Base-by-base conservation (phyloP, 305 asterid genomes). In the Andrographis paniculata region DNA sequence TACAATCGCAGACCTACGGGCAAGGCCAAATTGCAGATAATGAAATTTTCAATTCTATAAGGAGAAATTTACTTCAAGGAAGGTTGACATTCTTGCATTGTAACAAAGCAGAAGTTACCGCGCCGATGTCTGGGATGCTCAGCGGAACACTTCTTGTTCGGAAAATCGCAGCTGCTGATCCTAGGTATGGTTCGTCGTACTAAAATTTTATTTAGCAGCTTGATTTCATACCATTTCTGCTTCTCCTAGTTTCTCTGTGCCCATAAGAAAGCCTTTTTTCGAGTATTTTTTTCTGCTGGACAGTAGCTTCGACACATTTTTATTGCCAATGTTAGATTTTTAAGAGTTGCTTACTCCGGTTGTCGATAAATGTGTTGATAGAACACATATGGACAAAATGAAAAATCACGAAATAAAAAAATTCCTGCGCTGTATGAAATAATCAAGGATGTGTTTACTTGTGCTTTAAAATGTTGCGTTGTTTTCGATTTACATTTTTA, bases 141-240 rank as follows among this genome's bases (percentile, higher is more conserved):
- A 80, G 79, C 36, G 87, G 85, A 59, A 84, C 95, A 45, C 83
- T 84, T 63, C 97, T 88, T 47, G 95, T 84, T 50, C 74, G 97
- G 39, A 87, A 80, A 75, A 55, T 87, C 53, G 84, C 93, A 19
- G 21, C 23, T 39, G 71, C 89, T 30, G 66, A 67, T 73, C 71
- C 88, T 38, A 70, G 39, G 94, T 88, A 84, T 54, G 78, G 33
- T 0, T 27, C 10, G 33, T 10, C 33, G 10, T 0, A 27, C 14
- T 14, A 27, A 31, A 45, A 36, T 15, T 5, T 17, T 19, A 21
- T 55, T 19, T 11, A 13, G 17, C 37, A 33, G n/a, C n/a, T n/a
- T 39, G n/a, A 20, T 16, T 21, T 14, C 2, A 30, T 42, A 20
- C 22, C 47, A 47, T 48, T 45, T 44, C 42, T 5, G 10, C 6